A percentile compares a stretch with the other conserved stretches of the same genome.
These are phyloP conservation scores for Fusarium caatingaense DNA, from an alignment of 2,329 filamentous ascomycete species.

Conservation along the genomic window DNA sequence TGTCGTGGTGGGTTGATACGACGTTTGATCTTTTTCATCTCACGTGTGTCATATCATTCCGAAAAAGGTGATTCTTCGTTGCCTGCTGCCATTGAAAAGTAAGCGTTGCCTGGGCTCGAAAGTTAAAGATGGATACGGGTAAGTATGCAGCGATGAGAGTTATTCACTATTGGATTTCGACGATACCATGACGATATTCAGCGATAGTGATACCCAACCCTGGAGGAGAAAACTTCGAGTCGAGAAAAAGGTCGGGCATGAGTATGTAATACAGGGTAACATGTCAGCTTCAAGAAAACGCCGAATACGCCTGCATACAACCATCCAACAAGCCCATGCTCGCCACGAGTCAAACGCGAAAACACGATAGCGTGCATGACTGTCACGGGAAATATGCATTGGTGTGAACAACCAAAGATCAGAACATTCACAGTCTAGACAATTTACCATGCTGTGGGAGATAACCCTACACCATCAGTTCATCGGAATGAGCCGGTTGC, in stretches of 20 bases:
- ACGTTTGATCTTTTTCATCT: neutral
- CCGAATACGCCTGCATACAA: neutral
- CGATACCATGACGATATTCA: too few relatives aligned
- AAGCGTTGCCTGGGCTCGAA: neutral
- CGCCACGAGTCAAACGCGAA: neutral
- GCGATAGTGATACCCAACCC: too few relatives aligned
- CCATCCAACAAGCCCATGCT: neutral
- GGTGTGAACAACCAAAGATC: neutral
- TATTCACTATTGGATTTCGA: too few relatives aligned
- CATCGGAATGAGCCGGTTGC: neutral
- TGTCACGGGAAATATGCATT: neutral
- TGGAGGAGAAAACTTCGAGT: too few relatives aligned
- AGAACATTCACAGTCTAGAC: neutral
- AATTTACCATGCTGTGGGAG: neutral
- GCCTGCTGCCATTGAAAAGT: too few relatives aligned
- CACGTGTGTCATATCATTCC: neutral
- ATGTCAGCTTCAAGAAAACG: neutral
- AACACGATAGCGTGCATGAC: neutral
- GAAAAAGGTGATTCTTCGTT: neutral
- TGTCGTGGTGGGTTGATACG: neutral
- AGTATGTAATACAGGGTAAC: neutral
- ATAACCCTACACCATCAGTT: neutral
- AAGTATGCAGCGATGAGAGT: too few relatives aligned
- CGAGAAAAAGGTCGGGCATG: neutral
- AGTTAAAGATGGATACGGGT: accelerated